A percentile compares a stretch with the other conserved stretches of the same genome.
These are phyloP conservation scores for Clathrospora elynae DNA, from an alignment of 2,329 filamentous ascomycete species.

Conservation along the genomic window DNA sequence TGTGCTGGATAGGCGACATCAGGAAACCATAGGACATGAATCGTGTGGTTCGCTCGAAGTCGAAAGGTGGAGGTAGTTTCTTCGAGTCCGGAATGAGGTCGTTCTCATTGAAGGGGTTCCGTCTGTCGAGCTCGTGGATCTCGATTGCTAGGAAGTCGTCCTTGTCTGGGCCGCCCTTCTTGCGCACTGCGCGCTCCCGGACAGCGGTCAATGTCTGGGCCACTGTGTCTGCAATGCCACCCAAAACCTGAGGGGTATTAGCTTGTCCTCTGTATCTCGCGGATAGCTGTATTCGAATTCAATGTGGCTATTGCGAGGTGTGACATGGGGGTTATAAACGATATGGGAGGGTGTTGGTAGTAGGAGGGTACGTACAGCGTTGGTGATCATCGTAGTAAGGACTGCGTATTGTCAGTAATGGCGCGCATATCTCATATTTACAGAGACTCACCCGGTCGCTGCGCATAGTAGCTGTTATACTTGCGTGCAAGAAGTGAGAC, in stretches of 20 bases:
- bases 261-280: conserved; percentile 3
- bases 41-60: conserved; percentile 90
- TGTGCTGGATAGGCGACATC: conserved; percentile 94
- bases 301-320: not conserved
- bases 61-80: conserved; percentile 77
- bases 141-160: conserved; percentile 82
- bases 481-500: conserved; percentile 79
- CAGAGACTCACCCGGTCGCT: conserved; percentile 71
- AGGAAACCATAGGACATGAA: conserved; percentile 98
- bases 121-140: conserved; percentile 83
- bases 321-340: not conserved
- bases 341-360: conserved; percentile 7
- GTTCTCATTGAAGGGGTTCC: conserved; percentile 68
- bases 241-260: conserved; percentile 62
- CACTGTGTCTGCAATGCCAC: conserved; percentile 94
- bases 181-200: conserved; percentile 68
- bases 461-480: conserved; percentile 93
- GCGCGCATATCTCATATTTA: not conserved
- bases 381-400: conserved; percentile 98
- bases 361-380: conserved; percentile 68
- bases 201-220: conserved; percentile 91
- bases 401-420: conserved; percentile 58
- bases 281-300: not conserved
- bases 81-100: conserved; percentile 70
- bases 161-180: conserved; percentile 67